Percentiles rank a stretch among this genome's conserved stretches.
Conservation (phyloP, 73 alveolate genomes). For the Stentor roeselii region DNA sequence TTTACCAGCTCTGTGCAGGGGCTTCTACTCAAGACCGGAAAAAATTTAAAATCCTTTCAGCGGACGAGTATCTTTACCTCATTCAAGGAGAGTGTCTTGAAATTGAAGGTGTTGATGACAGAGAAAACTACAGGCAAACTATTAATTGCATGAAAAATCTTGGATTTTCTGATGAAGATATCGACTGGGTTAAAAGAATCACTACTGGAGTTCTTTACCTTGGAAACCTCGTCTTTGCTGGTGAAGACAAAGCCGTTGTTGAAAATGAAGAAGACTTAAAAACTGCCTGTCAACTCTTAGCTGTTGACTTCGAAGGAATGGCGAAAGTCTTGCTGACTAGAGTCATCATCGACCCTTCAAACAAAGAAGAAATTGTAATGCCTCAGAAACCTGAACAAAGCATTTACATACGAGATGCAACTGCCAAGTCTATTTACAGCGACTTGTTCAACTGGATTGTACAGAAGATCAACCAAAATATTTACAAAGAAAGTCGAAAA, state of each 20-base stretch:
- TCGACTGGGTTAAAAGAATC: conserved; percentile 47
- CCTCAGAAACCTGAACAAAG: neutral
- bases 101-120: conserved; percentile 67
- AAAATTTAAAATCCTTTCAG: neutral
- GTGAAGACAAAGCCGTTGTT: conserved; percentile 29
- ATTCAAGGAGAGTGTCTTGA: conserved; percentile 53
- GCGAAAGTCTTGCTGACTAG: neutral
- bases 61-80: neutral
- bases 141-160: conserved; percentile 78
- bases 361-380: neutral
- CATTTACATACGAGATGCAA: conserved; percentile 68
- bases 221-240: conserved; percentile 73
- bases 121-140: conserved; percentile 62
- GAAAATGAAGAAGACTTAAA: neutral
- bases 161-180: conserved; percentile 78
- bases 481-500: conserved; percentile 25
- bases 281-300: neutral
- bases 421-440: conserved; percentile 91
- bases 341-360: neutral
- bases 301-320: neutral
- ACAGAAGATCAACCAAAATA: conserved; percentile 40
- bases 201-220: conserved; percentile 60
- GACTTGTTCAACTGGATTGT: conserved; percentile 89
- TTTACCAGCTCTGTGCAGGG: conserved; percentile 84
- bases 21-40: conserved; percentile 40